Conservation (phyloP, 257 asterid species). For the Plantago ovata region DNA sequence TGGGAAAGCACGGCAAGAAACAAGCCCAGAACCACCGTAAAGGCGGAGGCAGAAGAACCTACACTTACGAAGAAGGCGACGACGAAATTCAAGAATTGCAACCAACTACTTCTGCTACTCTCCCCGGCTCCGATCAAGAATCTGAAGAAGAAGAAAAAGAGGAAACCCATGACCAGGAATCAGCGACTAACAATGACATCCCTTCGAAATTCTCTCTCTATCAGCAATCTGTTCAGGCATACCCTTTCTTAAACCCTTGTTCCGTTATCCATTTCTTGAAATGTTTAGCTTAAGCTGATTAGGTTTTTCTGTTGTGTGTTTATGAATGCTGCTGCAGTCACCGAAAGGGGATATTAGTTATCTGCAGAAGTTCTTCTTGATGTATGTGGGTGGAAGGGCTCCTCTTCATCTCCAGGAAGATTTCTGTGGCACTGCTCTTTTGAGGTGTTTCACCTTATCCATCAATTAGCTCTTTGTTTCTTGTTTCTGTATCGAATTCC, state of each 20-base stretch:
- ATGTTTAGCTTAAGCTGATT: not conserved
- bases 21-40: conserved; percentile 51
- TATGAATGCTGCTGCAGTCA: conserved; percentile 43
- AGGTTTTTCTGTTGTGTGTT: conserved; percentile 2
- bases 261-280: not conserved
- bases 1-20: conserved; percentile 93
- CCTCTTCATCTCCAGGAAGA: conserved; percentile 98
- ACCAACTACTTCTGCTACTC: conserved; percentile 21
- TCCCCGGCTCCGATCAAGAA: conserved; percentile 45
- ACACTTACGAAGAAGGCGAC: conserved; percentile 36
- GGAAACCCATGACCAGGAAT: conserved; percentile 15
- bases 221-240: conserved; percentile 98
- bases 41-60: conserved; percentile 39
- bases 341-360: conserved; percentile 98
- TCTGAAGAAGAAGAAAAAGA: conserved; percentile 36
- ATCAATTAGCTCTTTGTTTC: not conserved
- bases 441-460: conserved; percentile 41
- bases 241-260: not conserved
- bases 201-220: conserved; percentile 82
- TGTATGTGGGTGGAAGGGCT: conserved; percentile 94
- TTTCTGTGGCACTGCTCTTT: conserved; percentile 95
- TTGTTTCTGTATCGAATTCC: conserved; percentile 2
- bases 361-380: conserved; percentile 88
- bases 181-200: conserved; percentile 17
- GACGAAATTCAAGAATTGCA: conserved; percentile 32